These are phyloP conservation scores for Phaffia australis DNA, from an alignment of 768 basidiomycete species.

Conservation along the genomic window DNA sequence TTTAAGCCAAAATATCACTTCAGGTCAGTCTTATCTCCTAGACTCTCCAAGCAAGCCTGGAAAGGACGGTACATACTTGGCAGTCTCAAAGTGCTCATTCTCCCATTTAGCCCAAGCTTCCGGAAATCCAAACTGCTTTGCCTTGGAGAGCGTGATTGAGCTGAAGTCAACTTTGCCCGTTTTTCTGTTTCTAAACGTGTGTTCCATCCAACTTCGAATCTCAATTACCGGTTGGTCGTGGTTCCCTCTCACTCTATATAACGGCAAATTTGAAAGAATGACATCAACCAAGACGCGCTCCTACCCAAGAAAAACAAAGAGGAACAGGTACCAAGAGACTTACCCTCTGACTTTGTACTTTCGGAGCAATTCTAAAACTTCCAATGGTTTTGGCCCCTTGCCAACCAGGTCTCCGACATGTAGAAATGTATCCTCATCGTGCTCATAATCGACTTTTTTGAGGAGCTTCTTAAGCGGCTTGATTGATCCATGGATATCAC, in stretches of 20 bases:
- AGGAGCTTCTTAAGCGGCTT: conserved; percentile 58
- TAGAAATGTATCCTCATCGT: conserved; percentile 55
- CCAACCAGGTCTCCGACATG: conserved; percentile 74
- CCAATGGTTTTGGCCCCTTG: conserved; percentile 56
- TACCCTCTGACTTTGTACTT: conserved; percentile 52
- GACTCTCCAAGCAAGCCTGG: conserved; percentile 12
- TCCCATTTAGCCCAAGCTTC: conserved; percentile 58
- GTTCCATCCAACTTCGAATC: conserved; percentile 72
- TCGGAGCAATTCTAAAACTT: conserved; percentile 56
- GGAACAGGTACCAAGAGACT: background rate
- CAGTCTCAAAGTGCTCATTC: conserved; percentile 65
- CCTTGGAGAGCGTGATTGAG: conserved; percentile 31
- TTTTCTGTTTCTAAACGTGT: conserved; percentile 28
- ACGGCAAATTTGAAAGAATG: background rate
- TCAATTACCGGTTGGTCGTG: conserved; percentile 80
- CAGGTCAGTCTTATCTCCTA: background rate
- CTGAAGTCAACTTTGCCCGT: background rate
- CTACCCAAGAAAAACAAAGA: background rate
- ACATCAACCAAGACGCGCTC: background rate
- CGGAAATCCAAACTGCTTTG: conserved; percentile 41
- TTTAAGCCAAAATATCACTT: conserved; percentile 24
- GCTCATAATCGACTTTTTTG: conserved; percentile 50
- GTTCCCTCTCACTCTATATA: conserved; percentile 62
- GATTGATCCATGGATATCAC: conserved; percentile 80
- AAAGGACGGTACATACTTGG: conserved; percentile 42